Evolutionary conservation across 2,329 filamentous ascomycete species (phyloP), one percentile per base, ranked within the genome.

Genomic region (Fusarium setosum): DNA sequence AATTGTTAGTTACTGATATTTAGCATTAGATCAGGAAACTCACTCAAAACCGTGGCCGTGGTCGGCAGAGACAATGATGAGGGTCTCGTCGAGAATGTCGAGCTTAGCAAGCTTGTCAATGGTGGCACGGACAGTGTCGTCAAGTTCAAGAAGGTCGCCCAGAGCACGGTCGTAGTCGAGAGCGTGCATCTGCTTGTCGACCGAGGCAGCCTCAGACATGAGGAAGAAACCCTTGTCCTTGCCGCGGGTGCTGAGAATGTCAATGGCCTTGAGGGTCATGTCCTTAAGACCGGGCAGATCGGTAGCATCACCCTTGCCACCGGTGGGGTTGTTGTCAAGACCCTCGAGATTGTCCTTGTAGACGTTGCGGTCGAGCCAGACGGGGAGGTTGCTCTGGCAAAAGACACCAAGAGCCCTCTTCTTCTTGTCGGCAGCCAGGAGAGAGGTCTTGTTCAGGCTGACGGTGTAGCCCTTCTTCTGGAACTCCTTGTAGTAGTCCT

Each of bases 101-200:
- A 93, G 82, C 29, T 84, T 79, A 71, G 87, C 83, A 40, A 96
- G 88, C 74, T 92, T 89, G 44, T 83, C 83, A 53, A 95, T 84
- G 4, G 92, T 93, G 17, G 91, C 91, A 51, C 88, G 88, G 69
- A 96, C 82, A 5, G 93, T 94, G 78, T 96, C 92, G 73, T 96
- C 92, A 31, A 96, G 86, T 80, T 96, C 93, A 37, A 96, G 87
- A 1, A 96, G 87, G 71, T 96, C 93, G 54, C 91, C 93, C 0
- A 96, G 88, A 1, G 93, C 91, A 53, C 93, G 91, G 79, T 96
- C 92, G 75, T 96, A 96, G 80, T 96, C 93, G 18, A 96, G 86
- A 3, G 82, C 77, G 80, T 96, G 93, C 92, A 96, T 96, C 84
- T 93, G 90, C 84, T 96, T 96, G 80, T 96, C 93, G 69, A 96